Evolutionary conservation across 2,329 filamentous ascomycete genomes (phyloP), one percentile per base, ranked within the genome.

Genomic region (Colletotrichum sp.): DNA sequence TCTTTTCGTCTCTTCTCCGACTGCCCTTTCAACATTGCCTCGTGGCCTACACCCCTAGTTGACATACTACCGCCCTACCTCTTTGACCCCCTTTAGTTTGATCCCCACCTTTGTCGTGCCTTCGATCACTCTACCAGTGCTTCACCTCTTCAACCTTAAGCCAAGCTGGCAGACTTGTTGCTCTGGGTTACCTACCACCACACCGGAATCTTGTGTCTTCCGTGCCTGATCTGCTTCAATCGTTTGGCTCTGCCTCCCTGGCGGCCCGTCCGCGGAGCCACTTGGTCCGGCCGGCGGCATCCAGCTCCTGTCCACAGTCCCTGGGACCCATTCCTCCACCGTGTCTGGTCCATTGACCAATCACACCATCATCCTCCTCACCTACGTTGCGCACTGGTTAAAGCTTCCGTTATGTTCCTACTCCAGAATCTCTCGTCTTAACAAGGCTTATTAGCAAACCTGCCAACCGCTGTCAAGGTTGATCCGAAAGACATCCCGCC

Each of bases 401-500:
- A n/a, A 56, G 10, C 22, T 32, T 13, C n/a, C n/a, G 36, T 56
- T 16, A 18, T 64, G 18, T 64, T 36, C 61, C 28, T 18, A 13
- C 36, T 39, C 61, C 12, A 39, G 16, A 34, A 7, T 62, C 12
- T 15, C 22, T 64, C 34, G 58, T 75, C 71, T 72, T 76, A 75
- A 77, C 72, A 52, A n/a, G 34, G 43, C n/a, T 16, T n/a, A 58
- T 80, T 22, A 80, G 80, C 66, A 80, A 79, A 60, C 80, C 83
- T 25, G 61, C 75, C 77, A 43, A 67, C 75, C 30, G 71, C 67
- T 32, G 77, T 70, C 61, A 84, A 80, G 77, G 78, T 87, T 79
- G 81, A 86, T 71, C 88, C 88, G 25, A 87, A 89, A 79, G 86
- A 91, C 75, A 86, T 92, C 15, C 90, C 90, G n/a, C 86, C 89